A percentile compares a stretch with the other conserved stretches of the same genome.
Evolutionary conservation across 2,329 filamentous ascomycete genomes (phyloP).

Genomic region (Colletotrichum theobromicola): DNA sequence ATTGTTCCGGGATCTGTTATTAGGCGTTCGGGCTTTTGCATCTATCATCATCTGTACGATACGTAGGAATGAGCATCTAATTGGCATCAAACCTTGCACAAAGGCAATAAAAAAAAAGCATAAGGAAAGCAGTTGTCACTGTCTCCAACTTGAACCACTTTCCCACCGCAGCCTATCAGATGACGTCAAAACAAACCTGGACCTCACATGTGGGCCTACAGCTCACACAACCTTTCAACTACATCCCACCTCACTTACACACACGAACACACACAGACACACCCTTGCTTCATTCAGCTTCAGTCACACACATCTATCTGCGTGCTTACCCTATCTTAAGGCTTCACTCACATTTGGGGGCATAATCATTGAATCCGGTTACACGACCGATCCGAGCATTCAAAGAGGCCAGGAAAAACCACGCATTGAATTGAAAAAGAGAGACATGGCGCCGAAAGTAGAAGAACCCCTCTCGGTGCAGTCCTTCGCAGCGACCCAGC

Average conservation of each 20-base stretch:
- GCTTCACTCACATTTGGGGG: too few relatives aligned
- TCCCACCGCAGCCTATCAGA: slow-evolving; percentile 10
- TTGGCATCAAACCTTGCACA: background rate
- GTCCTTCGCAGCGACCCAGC: slow-evolving; percentile 73
- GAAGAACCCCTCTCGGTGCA: slow-evolving; percentile 63
- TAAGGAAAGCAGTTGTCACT: background rate
- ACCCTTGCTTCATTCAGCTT: background rate
- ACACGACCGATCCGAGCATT: too few relatives aligned
- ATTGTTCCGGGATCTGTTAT: background rate
- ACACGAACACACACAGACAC: background rate
- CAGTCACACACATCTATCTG: too few relatives aligned
- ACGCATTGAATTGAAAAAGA: too few relatives aligned
- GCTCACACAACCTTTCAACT: background rate
- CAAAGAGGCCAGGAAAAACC: too few relatives aligned
- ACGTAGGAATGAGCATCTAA: background rate
- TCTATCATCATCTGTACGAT: background rate
- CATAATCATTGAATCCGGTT: too few relatives aligned
- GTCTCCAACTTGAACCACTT: background rate
- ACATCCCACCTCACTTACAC: background rate
- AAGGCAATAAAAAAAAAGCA: background rate
- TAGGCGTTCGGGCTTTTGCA: background rate
- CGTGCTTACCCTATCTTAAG: too few relatives aligned
- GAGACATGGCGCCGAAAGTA: slow-evolving; percentile 37
- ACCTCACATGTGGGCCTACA: slow-evolving; percentile 3
- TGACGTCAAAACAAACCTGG: slow-evolving; percentile 9